phyloP scores from a whole-genome alignment of 2,329 filamentous ascomycete genomes.

The Paraphaeosphaeria minitans region DNA sequence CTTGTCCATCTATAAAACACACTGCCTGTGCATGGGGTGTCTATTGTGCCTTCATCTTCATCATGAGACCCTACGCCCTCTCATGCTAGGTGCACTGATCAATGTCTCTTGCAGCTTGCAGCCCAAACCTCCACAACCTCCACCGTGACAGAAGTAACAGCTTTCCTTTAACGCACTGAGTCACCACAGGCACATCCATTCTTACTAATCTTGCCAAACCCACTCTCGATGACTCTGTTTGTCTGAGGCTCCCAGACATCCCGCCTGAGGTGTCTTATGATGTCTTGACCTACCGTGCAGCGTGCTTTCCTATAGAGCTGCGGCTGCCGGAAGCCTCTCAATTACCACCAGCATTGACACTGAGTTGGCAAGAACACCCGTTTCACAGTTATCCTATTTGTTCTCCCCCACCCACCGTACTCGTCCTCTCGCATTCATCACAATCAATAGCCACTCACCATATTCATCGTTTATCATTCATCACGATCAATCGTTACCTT shows the following conservation, averaged over 20 bases:
- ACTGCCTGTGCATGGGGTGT: background rate
- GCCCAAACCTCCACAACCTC: too few relatives aligned
- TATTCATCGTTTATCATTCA: background rate
- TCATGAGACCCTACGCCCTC: too few relatives aligned
- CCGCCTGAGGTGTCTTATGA: background rate
- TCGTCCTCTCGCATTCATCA: background rate
- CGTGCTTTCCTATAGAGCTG: background rate
- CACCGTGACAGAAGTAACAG: too few relatives aligned
- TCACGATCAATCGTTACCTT: background rate
- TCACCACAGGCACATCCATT: too few relatives aligned
- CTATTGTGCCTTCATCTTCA: too few relatives aligned
- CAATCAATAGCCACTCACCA: background rate
- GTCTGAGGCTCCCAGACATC: too few relatives aligned
- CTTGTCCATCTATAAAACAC: background rate
- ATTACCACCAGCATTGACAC: background rate
- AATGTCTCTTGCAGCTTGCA: too few relatives aligned
- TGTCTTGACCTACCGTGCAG: background rate
- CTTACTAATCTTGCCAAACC: too few relatives aligned
- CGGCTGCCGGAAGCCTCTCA: background rate
- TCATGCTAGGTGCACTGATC: too few relatives aligned
- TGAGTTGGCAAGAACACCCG: background rate
- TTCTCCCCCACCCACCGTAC: background rate
- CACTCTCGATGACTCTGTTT: too few relatives aligned
- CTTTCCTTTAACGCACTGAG: too few relatives aligned
- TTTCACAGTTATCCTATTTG: background rate